Evolutionary conservation across 139 green algal species (phyloP).

Genomic region (Chlamydomonas incerta): DNA sequence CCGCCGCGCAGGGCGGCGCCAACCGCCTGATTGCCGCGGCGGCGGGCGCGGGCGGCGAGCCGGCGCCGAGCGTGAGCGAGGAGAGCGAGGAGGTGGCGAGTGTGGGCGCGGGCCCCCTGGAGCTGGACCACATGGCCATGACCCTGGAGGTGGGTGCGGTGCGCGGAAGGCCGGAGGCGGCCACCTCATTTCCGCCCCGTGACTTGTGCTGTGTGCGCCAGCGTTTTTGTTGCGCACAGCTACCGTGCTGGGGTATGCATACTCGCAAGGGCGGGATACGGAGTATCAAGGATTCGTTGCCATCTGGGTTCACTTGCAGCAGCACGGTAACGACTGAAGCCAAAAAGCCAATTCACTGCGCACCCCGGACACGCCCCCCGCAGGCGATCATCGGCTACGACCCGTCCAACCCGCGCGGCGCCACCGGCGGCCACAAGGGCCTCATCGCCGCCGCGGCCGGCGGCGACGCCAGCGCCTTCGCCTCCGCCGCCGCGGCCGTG

Average conservation of each 20-base stretch:
- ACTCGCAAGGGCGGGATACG: too few species aligned
- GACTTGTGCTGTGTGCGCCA: too few species aligned
- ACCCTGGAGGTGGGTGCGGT: slow-evolving; percentile 48
- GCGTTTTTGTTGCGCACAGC: too few species aligned
- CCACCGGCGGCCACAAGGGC: background rate
- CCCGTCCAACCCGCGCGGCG: background rate
- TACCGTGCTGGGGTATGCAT: too few species aligned
- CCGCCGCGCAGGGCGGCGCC: background rate
- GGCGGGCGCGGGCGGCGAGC: background rate
- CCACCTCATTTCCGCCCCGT: too few species aligned
- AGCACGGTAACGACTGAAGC: too few species aligned
- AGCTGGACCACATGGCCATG: slow-evolving; percentile 30
- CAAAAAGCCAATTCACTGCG: too few species aligned
- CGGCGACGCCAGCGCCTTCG: background rate
- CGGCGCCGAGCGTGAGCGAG: slow-evolving; percentile 37
- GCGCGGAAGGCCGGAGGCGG: too few species aligned
- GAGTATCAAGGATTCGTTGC: too few species aligned
- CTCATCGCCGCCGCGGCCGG: slow-evolving; percentile 35
- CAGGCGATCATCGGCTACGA: slow-evolving; percentile 47
- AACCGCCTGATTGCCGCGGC: slow-evolving; percentile 7
- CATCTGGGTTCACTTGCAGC: too few species aligned
- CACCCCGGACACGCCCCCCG: too few species aligned
- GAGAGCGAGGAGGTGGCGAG: slow-evolving; percentile 32
- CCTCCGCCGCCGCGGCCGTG: background rate
- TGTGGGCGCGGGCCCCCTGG: background rate